Evolutionary conservation across 345 rosid species (phyloP), one percentile per base, ranked within the genome.

Genomic region (Gossypium herbaceum): DNA sequence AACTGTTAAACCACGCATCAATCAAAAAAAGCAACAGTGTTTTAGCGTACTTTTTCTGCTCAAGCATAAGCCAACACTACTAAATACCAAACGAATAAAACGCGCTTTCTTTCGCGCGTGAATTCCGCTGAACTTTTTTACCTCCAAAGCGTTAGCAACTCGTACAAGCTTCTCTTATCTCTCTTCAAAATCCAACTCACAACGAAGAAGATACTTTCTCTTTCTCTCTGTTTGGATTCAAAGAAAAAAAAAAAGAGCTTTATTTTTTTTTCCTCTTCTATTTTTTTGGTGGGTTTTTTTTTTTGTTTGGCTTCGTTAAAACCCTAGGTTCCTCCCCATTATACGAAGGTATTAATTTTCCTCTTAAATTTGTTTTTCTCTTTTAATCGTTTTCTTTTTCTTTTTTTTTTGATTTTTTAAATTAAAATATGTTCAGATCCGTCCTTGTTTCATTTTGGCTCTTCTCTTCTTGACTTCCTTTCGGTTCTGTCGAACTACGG

Each of bases 261-360:
- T 9, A 45, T 8, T 45, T 45, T 24, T 63, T 39, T 39, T 19
- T 41, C 10, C 71, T 50, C 79, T 60, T 66, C 50, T 48, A 54
- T 55, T 3, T 25, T 34, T 7, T 55, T 34, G 16, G 48, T 68
- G 78, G 57, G 10, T 58, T 50, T 72, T 34, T 34, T 34, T 34
- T 34, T 34, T 34, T 34, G 41, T 5, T 73, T 79, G 69, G 83
- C 59, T 63, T 77, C 77, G 27, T 74, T 74, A 24, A 76, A 88
- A 81, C 86, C 91, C 86, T 84, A 84, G 85, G 66, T 81, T 75
- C 80, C 70, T 67, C 83, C 81, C 81, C 80, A 77, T 79, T 80
- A 72, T 74, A 57, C 16, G 43, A 81, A 75, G 84, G 84, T 77
- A 68, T 63, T 17, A 22, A 11, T 34, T 73, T 51, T 58, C 45